These are phyloP conservation scores for Serendipita sp. DNA, from an alignment of 768 basidiomycete genomes.

Conservation along the genomic window DNA sequence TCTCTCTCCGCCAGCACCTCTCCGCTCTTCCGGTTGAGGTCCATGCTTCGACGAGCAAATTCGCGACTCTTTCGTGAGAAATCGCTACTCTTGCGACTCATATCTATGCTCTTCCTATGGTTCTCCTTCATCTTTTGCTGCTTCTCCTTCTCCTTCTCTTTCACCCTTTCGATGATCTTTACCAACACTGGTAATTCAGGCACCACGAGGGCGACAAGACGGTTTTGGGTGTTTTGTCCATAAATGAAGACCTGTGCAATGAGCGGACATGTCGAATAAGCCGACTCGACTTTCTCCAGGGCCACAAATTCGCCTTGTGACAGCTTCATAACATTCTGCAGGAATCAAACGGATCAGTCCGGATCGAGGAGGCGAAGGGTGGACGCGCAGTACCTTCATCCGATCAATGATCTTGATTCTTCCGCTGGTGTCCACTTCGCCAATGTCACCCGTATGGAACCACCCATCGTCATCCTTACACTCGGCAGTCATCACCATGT, in stretches of 20 bases:
- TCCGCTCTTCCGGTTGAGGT: too few relatives aligned
- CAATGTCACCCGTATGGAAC: constrained; percentile 85
- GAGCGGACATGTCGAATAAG: constrained; percentile 51
- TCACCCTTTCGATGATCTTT: constrained; percentile 34
- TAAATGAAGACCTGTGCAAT: constrained; percentile 75
- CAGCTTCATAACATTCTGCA: constrained; percentile 93
- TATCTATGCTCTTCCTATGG: too few relatives aligned
- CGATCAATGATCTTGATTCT: constrained; percentile 87
- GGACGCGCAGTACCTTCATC: constrained; percentile 47
- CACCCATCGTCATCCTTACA: constrained; percentile 78
- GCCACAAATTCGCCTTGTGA: constrained; percentile 97
- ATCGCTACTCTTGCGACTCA: too few relatives aligned
- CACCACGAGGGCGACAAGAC: constrained; percentile 66
- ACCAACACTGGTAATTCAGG: constrained; percentile 70
- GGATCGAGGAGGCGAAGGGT: background rate
- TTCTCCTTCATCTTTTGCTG: too few relatives aligned
- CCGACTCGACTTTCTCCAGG: constrained; percentile 83
- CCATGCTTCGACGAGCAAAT: too few relatives aligned
- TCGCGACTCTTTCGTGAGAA: too few relatives aligned
- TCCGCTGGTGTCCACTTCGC: constrained; percentile 57
- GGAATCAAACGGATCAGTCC: background rate
- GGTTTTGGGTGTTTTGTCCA: constrained; percentile 79
- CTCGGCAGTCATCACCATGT: constrained; percentile 26
- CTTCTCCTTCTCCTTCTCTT: constrained; percentile 34
- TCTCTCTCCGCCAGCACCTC: too few relatives aligned